Percentiles rank a stretch among this genome's conserved stretches.
Conservation (phyloP, 1,139 yeast species). For the Geotrichum fermentans region DNA sequence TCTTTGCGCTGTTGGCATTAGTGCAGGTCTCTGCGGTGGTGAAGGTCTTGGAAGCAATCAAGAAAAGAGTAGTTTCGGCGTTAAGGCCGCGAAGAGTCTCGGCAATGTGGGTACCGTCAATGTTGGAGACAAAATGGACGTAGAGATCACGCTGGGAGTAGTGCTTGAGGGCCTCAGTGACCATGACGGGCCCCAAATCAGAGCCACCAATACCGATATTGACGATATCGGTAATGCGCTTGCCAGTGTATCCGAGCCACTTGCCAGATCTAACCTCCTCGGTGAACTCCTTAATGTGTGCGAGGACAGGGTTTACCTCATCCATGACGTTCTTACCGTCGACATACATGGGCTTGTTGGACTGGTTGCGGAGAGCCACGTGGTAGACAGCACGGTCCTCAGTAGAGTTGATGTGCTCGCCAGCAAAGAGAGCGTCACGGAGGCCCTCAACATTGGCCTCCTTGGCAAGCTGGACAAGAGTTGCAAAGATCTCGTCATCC, state of each 20-base stretch:
- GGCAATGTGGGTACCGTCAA: conserved; percentile 96
- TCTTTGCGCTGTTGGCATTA: conserved; percentile 91
- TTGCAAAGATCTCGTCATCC: conserved; percentile 69
- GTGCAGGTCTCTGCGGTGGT: conserved; percentile 98
- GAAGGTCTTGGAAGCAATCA: conserved; percentile 95
- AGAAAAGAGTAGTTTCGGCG: conserved; percentile 89
- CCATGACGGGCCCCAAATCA: conserved; percentile 98
- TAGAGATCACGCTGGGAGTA: conserved; percentile 71
- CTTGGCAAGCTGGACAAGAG: conserved; percentile 73
- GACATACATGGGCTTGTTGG: conserved; percentile 74
- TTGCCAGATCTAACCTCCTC: conserved; percentile 82
- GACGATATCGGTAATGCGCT: conserved; percentile 85
- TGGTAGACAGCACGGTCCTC: conserved; percentile 97
- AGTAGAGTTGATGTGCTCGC: conserved; percentile 90
- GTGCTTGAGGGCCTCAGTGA: conserved; percentile 92
- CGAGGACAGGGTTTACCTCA: conserved; percentile 83
- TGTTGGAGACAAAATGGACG: conserved; percentile 93
- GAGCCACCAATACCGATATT: conserved; percentile 99
- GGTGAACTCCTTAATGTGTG: conserved; percentile 94
- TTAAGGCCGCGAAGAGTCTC: conserved; percentile 74
- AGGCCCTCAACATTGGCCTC: conserved; percentile 84
- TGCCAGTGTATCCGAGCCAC: conserved; percentile 97
- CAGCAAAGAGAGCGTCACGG: conserved; percentile 87
- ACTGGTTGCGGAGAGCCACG: conserved; percentile 90
- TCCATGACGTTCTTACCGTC: conserved; percentile 86